A percentile compares a stretch with the other conserved stretches of the same genome.
These are phyloP conservation scores for Solanum sitiens DNA, from an alignment of 257 asterid genomes.

Conservation along the genomic window DNA sequence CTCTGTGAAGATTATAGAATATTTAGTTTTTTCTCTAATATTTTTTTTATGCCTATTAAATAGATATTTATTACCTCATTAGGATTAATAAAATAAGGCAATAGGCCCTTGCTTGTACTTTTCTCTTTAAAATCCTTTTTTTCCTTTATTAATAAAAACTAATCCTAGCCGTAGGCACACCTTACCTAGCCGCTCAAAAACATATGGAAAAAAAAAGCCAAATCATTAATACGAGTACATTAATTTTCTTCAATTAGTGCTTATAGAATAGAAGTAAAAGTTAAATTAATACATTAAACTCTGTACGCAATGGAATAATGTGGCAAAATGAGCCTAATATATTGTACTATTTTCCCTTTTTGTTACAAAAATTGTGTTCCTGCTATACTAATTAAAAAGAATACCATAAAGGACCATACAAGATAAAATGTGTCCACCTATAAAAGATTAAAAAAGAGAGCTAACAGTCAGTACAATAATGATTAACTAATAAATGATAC, in stretches of 20 bases:
- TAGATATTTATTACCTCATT: too few species aligned
- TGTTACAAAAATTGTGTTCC: not conserved
- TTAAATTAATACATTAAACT: not conserved
- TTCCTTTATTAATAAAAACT: too few species aligned
- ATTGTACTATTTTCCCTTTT: not conserved
- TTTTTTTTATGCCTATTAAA: too few species aligned
- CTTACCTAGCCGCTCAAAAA: too few species aligned
- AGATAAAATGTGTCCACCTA: not conserved
- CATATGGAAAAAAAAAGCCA: not conserved
- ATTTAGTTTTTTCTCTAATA: not conserved
- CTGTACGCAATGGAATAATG: not conserved
- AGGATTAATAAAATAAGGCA: too few species aligned
- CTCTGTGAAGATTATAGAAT: too few species aligned
- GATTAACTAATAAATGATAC: not conserved
- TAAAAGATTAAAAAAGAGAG: not conserved
- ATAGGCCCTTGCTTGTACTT: too few species aligned
- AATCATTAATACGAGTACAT: not conserved
- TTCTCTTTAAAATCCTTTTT: too few species aligned
- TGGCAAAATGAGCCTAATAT: not conserved
- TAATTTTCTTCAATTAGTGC: not conserved
- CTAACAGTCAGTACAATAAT: not conserved
- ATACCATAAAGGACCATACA: not conserved
- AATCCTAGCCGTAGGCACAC: too few species aligned
- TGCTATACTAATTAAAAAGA: not conserved
- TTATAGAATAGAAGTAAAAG: not conserved